phyloP scores from a whole-genome alignment of 2,329 filamentous ascomycete genomes.

The Canariomyces notabilis region DNA sequence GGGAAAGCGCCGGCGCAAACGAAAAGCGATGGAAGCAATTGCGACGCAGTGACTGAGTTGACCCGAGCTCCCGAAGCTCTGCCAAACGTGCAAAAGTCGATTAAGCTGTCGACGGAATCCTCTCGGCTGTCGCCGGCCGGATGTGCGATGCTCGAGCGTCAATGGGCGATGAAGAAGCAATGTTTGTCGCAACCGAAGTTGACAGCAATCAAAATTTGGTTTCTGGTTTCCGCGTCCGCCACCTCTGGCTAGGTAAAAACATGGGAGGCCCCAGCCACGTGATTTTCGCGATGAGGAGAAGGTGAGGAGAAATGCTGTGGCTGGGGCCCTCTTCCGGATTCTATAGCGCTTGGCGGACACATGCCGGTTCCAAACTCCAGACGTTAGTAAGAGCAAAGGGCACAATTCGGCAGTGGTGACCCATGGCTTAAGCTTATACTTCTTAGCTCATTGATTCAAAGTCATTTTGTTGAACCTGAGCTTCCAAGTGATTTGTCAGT shows the following conservation, averaged over 20 bases:
- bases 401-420: too few species aligned
- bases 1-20: constrained; percentile 11
- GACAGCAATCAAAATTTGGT: constrained; percentile 24
- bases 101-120: constrained; percentile 6
- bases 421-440: too few species aligned
- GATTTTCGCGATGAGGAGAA: constrained; percentile 15
- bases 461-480: neutral
- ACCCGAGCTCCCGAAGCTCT: neutral
- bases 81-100: constrained; percentile 8
- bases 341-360: neutral
- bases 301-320: constrained; percentile 18
- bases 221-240: constrained; percentile 21
- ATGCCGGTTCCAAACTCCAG: neutral
- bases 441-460: neutral
- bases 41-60: neutral
- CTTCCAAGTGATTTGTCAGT: neutral
- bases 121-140: constrained; percentile 10
- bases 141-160: constrained; percentile 19
- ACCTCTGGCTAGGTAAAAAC: constrained; percentile 9
- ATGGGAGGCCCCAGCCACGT: constrained; percentile 24
- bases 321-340: constrained; percentile 9
- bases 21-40: neutral
- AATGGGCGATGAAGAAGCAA: constrained; percentile 25
- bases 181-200: constrained; percentile 25
- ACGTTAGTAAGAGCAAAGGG: too few species aligned